phyloP scores from a whole-genome alignment of 768 basidiomycete genomes.

The Pulveroboletus sp. region DNA sequence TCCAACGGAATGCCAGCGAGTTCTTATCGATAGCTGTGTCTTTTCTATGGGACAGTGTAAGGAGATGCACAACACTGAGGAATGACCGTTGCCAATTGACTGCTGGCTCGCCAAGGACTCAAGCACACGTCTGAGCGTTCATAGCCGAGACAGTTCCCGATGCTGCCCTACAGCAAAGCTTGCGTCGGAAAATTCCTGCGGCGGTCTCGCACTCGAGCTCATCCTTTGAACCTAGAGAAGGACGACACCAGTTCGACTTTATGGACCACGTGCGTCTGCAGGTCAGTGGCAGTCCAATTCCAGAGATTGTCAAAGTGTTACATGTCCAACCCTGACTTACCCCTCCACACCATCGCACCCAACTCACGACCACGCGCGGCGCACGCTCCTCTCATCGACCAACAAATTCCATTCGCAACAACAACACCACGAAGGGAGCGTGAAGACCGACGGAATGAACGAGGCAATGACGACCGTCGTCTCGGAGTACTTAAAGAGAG shows the following conservation, averaged over 20 bases:
- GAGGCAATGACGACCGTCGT: slow-evolving; percentile 79
- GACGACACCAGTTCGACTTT: neutral
- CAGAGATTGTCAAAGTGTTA: slow-evolving; percentile 4
- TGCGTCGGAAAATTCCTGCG: neutral
- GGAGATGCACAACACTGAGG: too few species aligned
- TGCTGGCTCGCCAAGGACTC: too few species aligned
- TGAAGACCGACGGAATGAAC: slow-evolving; percentile 72
- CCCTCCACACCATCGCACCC: slow-evolving; percentile 56
- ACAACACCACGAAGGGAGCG: slow-evolving; percentile 70
- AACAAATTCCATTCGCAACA: slow-evolving; percentile 33
- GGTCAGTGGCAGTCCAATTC: neutral
- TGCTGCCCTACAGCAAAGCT: too few species aligned
- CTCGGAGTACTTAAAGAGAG: slow-evolving; percentile 72
- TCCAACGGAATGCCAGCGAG: too few species aligned
- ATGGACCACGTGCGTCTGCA: slow-evolving; percentile 2
- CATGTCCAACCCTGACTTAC: slow-evolving; percentile 55
- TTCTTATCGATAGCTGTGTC: too few species aligned
- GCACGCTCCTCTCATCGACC: slow-evolving; percentile 40
- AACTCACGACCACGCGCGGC: slow-evolving; percentile 40
- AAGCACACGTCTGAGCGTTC: too few species aligned
- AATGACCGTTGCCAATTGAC: too few species aligned
- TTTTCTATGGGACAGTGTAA: too few species aligned
- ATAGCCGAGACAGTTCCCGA: too few species aligned
- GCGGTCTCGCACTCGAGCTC: neutral
- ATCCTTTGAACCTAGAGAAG: neutral